Evolutionary conservation across 1,284 basidiomycete genomes (phyloP), one percentile per base, ranked within the genome.

Genomic region (Cryptococcus depauperatus): DNA sequence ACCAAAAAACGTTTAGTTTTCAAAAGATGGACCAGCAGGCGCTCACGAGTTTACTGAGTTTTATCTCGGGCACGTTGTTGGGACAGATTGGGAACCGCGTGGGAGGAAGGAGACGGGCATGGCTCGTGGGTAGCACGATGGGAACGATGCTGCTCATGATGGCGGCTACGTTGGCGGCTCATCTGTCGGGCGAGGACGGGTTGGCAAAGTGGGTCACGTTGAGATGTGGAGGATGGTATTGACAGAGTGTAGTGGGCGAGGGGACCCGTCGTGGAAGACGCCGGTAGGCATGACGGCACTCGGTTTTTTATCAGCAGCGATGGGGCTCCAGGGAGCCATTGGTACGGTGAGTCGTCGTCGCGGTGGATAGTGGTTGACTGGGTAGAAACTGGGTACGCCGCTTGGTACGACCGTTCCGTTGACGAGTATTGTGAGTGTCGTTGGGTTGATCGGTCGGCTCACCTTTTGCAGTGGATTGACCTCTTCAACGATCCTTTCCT

Each of bases 1-100:
- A 21, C 56, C 72, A 43, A 68, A 74, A 50, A 75, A 83, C 67
- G 62, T 46, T 45, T 23, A 51, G 48, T 1, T 87, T 89, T 72
- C 81, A 82, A 60, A 76, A 77, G 46, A 74, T 83, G 10, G 86
- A 90, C 59, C 79, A 79, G 61, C 85, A 86, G 64, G 86, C 87
- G 6, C 73, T 90, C 43, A 78, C 77, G 35, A 87, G 84, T 18
- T 69, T 89, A 19, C 57, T 85, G 48, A 72, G 77, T 14, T 91
- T 91, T 76, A 74, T 66, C 29, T n/a, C 66, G 32, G 70, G 69
- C 5, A 57, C 66, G 7, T 51, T 51, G 13, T 39, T 72, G 11
- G 70, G 69, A 1, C 61, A 66, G 19, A 43, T 70, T 11, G 69
- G 69, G 43, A 53, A 75, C 44, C 73, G 85, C 27, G 73, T 86